Conservation (phyloP, 768 basidiomycete species). For the Crassisporium funariophilum region DNA sequence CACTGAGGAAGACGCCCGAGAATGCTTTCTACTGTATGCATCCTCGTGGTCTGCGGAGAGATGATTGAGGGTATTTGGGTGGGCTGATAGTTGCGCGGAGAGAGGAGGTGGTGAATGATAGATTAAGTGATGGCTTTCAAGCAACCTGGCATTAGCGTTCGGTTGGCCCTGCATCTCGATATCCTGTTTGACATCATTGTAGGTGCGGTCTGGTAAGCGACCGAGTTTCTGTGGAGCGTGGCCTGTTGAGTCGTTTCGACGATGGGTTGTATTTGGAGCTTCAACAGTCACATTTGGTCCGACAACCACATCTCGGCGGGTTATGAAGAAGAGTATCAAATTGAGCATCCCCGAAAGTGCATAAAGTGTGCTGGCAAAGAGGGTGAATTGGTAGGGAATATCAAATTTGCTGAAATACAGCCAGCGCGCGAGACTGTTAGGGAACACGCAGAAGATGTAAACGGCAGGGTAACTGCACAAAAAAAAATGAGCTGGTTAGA, state of each 20-base stretch:
- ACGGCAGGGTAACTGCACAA: constrained; percentile 45
- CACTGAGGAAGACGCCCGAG: constrained; percentile 9
- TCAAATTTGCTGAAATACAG: constrained; percentile 28
- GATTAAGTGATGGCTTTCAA: constrained; percentile 4
- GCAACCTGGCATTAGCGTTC: constrained; percentile 4
- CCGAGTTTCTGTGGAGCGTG: constrained; percentile 7
- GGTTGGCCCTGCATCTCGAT: no score
- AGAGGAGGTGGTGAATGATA: background rate
- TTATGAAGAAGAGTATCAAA: constrained; percentile 38
- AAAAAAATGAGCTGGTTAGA: background rate
- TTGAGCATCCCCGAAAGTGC: constrained; percentile 49
- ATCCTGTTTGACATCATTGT: background rate
- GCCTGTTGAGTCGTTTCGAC: constrained; percentile 5
- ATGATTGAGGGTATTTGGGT: no score
- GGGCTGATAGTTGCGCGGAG: background rate
- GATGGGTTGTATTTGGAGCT: constrained; percentile 12
- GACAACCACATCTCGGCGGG: constrained; percentile 26
- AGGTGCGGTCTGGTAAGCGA: constrained; percentile 13
- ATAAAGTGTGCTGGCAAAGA: constrained; percentile 43
- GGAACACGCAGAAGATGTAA: constrained; percentile 43
- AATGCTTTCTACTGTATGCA: background rate
- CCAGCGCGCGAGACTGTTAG: constrained; percentile 45
- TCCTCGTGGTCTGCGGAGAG: no score
- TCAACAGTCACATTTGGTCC: constrained; percentile 18
- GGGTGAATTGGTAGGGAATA: constrained; percentile 37